phyloP scores from a whole-genome alignment of 2,329 filamentous ascomycete genomes.

The Pseudogymnoascus sp. region DNA sequence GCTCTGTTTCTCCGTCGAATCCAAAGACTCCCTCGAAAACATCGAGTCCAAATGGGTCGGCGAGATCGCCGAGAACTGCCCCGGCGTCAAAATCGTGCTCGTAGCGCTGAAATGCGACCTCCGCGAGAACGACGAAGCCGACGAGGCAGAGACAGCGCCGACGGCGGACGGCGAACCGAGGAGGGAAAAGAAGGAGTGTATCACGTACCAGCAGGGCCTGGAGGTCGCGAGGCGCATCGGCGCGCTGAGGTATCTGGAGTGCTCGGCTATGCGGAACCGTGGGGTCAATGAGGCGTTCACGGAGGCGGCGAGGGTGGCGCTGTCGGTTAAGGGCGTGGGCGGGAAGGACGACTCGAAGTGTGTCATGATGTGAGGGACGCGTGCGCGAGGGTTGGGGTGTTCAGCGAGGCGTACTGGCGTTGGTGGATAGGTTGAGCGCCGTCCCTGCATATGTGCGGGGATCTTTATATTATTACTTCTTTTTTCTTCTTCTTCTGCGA shows the following conservation, averaged over 20 bases:
- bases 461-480: background rate
- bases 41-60: conserved; percentile 98
- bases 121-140: conserved; percentile 66
- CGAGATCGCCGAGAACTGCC: conserved; percentile 97
- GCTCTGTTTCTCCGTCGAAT: conserved; percentile 97
- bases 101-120: conserved; percentile 96
- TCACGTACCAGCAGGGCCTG: conserved; percentile 84
- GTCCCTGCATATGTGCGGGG: background rate
- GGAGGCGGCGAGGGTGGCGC: conserved; percentile 87
- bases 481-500: background rate
- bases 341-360: conserved; percentile 50
- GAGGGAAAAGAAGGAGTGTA: conserved; percentile 61
- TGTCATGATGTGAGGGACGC: conserved; percentile 44
- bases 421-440: conserved; percentile 7
- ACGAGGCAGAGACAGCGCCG: conserved; percentile 44
- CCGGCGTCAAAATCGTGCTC: conserved; percentile 86
- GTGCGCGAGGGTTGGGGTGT: background rate
- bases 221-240: conserved; percentile 87
- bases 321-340: conserved; percentile 61
- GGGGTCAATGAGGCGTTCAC: conserved; percentile 99
- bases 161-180: conserved; percentile 32
- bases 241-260: conserved; percentile 91
- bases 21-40: conserved; percentile 93
- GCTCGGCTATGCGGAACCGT: conserved; percentile 95
- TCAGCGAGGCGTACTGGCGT: conserved; percentile 6